phyloP scores from a whole-genome alignment of 768 basidiomycete species.

The Phaeotremella skinneri region DNA sequence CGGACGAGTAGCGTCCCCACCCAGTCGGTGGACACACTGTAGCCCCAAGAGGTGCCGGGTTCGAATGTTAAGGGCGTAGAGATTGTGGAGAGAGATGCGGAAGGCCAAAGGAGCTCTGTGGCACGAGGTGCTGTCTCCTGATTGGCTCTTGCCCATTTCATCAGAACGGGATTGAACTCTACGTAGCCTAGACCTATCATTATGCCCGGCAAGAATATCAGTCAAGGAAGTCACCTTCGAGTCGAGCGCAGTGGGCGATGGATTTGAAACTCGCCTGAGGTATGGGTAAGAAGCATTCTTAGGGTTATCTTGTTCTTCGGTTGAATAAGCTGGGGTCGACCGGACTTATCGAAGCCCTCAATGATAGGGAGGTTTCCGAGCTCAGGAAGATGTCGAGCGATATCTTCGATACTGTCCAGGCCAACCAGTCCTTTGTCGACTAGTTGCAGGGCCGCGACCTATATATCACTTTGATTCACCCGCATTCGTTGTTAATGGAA shows the following conservation, averaged over 20 bases:
- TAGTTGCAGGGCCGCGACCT: slow-evolving; percentile 17
- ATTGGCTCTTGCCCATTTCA: too few relatives aligned
- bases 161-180: too few relatives aligned
- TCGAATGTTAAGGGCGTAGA: slow-evolving; percentile 13
- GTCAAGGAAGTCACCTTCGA: too few relatives aligned
- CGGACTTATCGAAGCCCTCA: slow-evolving; percentile 11
- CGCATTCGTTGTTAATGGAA: too few relatives aligned
- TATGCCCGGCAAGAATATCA: too few relatives aligned
- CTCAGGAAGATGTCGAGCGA: slow-evolving; percentile 16
- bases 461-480: neutral
- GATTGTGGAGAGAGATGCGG: slow-evolving; percentile 9
- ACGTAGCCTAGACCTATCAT: too few relatives aligned
- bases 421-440: slow-evolving; percentile 15
- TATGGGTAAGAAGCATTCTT: slow-evolving; percentile 18
- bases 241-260: neutral
- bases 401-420: slow-evolving; percentile 14
- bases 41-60: slow-evolving; percentile 20
- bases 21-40: slow-evolving; percentile 11
- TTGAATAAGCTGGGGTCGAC: slow-evolving; percentile 3
- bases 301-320: slow-evolving; percentile 19
- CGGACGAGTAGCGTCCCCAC: slow-evolving; percentile 21
- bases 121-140: too few relatives aligned
- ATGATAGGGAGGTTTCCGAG: slow-evolving; percentile 12
- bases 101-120: too few relatives aligned
- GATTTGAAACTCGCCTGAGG: slow-evolving; percentile 8